Evolutionary conservation across 2,329 filamentous ascomycete genomes (phyloP).

Genomic region (Trichoderma simmonsii): DNA sequence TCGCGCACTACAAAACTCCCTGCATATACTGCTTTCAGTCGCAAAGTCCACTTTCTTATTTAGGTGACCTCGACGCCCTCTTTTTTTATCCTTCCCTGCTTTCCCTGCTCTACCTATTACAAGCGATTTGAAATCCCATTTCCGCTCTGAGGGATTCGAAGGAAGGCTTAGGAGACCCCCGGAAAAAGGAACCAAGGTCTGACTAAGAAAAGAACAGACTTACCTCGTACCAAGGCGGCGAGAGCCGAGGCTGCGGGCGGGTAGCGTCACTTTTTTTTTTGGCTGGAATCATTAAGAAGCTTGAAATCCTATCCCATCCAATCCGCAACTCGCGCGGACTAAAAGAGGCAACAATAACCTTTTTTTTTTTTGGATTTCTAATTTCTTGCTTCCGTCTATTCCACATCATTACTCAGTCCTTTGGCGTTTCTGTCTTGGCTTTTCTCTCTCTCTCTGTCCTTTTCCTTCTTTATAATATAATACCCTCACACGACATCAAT

Average conservation of each 20-base stretch:
- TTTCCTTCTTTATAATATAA: no score
- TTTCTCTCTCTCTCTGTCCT: background rate
- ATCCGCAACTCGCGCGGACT: background rate
- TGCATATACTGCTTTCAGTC: background rate
- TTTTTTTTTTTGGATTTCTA: background rate
- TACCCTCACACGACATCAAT: background rate
- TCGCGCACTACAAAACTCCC: background rate
- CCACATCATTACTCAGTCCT: background rate
- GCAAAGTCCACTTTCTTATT: conserved; percentile 1
- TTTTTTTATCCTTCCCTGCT: background rate
- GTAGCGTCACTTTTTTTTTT: background rate
- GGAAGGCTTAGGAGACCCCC: background rate
- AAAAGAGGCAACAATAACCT: background rate
- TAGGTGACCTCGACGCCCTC: background rate
- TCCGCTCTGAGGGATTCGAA: background rate
- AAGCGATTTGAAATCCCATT: background rate
- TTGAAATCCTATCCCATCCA: background rate
- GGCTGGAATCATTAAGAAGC: background rate
- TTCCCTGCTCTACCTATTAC: background rate
- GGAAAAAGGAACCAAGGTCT: background rate
- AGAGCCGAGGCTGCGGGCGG: background rate
- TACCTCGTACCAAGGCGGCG: background rate
- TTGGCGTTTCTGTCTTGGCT: background rate
- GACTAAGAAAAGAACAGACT: background rate
- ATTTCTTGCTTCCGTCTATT: background rate